Evolutionary conservation across 345 rosid genomes (phyloP).

Genomic region (Citrus sp.): DNA sequence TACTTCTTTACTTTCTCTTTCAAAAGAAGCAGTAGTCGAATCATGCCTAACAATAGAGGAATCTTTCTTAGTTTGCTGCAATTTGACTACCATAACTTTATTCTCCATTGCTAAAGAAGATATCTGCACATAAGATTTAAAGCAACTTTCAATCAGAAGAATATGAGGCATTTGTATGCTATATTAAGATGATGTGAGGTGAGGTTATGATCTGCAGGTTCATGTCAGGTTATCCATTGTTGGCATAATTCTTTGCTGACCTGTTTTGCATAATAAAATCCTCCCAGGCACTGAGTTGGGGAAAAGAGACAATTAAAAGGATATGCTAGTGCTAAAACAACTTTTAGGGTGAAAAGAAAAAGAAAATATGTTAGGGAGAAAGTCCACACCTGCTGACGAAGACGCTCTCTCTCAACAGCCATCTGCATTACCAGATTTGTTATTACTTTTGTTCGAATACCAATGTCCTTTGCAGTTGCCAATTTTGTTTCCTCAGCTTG

Average conservation of each 20-base stretch:
- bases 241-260: background rate
- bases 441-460: slow-evolving; percentile 61
- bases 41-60: slow-evolving; percentile 16
- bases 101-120: slow-evolving; percentile 61
- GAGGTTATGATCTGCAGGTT: background rate
- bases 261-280: background rate
- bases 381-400: slow-evolving; percentile 67
- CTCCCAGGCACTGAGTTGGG: background rate
- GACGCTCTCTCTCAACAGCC: slow-evolving; percentile 81
- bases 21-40: slow-evolving; percentile 16
- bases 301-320: background rate
- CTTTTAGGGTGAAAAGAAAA: background rate
- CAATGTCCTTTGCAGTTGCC: slow-evolving; percentile 64
- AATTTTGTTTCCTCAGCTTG: slow-evolving; percentile 70
- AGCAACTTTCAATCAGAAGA: slow-evolving; percentile 1
- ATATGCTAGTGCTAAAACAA: background rate
- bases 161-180: background rate
- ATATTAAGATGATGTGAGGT: background rate
- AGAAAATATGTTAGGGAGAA: background rate
- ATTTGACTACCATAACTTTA: slow-evolving; percentile 46
- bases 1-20: slow-evolving; percentile 23
- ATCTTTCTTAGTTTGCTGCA: slow-evolving; percentile 45
- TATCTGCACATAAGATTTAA: slow-evolving; percentile 40
- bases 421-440: slow-evolving; percentile 73
- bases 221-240: background rate